Percentiles rank a stretch among this genome's conserved stretches.
Evolutionary conservation across 2,329 filamentous ascomycete genomes (phyloP).

Genomic region (Zymoseptoria crescenta): DNA sequence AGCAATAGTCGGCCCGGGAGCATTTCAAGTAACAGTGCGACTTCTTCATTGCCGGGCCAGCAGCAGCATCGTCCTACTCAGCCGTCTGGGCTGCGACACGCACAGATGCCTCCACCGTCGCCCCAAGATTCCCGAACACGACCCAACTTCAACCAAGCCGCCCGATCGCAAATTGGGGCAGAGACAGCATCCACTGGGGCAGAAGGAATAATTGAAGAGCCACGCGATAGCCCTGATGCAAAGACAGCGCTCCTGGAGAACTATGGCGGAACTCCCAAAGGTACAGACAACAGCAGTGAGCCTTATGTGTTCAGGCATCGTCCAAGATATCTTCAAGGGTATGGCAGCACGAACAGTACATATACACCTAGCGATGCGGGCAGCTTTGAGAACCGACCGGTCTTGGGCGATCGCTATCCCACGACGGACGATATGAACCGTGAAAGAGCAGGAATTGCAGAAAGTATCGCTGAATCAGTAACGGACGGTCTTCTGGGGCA

Average conservation of each 20-base stretch:
- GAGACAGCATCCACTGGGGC: slow-evolving; percentile 8
- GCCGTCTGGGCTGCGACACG: slow-evolving; percentile 32
- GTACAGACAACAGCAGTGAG: background rate
- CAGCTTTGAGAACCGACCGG: slow-evolving; percentile 26
- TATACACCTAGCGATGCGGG: slow-evolving; percentile 12
- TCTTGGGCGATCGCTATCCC: slow-evolving; percentile 13
- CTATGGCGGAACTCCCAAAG: background rate
- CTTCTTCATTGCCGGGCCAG: slow-evolving; percentile 1
- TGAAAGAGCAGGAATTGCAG: slow-evolving; percentile 30
- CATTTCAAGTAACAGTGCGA: slow-evolving; percentile 1
- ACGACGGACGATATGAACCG: slow-evolving; percentile 13
- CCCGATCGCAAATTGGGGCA: slow-evolving; percentile 10
- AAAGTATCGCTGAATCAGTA: slow-evolving; percentile 36
- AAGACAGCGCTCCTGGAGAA: slow-evolving; percentile 32
- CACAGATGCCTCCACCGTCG: slow-evolving; percentile 37
- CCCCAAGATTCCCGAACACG: slow-evolving; percentile 33
- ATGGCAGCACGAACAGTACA: slow-evolving; percentile 37
- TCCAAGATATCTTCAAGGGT: slow-evolving; percentile 45
- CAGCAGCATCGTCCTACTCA: slow-evolving; percentile 24
- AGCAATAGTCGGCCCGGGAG: slow-evolving; percentile 6
- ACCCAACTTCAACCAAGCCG: slow-evolving; percentile 11
- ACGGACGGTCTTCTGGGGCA: slow-evolving; percentile 37
- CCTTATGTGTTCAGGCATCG: slow-evolving; percentile 54
- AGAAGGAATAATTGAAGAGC: slow-evolving; percentile 19
- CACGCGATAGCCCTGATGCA: slow-evolving; percentile 28